Percentiles rank a stretch among this genome's conserved stretches.
Evolutionary conservation across 208 protist genomes (phyloP).

Genomic region (Crithidia sp.): DNA sequence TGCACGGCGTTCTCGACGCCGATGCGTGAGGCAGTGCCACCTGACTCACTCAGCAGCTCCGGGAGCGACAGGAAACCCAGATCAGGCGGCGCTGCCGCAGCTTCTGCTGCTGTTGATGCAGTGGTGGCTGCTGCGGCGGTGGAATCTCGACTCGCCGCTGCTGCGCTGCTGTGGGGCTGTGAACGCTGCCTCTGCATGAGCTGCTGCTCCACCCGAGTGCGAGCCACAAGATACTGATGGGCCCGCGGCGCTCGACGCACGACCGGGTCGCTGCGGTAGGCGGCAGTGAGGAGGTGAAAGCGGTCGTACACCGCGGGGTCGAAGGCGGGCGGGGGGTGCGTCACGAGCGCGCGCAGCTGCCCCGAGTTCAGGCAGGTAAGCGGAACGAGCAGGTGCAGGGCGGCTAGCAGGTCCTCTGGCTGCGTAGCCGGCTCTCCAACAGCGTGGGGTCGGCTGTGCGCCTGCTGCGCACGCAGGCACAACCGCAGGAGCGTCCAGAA

Average conservation of each 20-base stretch:
- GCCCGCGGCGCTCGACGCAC: conserved; percentile 30
- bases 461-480: conserved; percentile 57
- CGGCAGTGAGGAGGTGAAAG: conserved; percentile 46
- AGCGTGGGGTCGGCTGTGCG: not conserved
- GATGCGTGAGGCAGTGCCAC: conserved; percentile 8
- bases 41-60: conserved; percentile 1
- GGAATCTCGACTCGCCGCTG: not conserved
- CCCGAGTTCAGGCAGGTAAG: conserved; percentile 44
- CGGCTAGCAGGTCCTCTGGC: conserved; percentile 1
- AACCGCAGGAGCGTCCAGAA: conserved; percentile 83
- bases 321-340: conserved; percentile 21
- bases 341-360: conserved; percentile 46
- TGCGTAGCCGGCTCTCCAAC: not conserved
- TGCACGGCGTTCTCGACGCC: conserved; percentile 20
- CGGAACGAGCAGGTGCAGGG: conserved; percentile 40
- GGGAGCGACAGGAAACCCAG: not conserved
- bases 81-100: not conserved
- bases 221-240: conserved; percentile 32
- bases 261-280: conserved; percentile 16
- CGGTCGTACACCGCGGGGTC: conserved; percentile 39
- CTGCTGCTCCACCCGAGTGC: conserved; percentile 31
- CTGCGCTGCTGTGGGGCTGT: too few relatives aligned
- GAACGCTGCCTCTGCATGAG: not conserved
- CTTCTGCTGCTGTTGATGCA: not conserved
- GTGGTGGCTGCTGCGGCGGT: not conserved